These are phyloP conservation scores for Nitzschia sp. DNA, from an alignment of 108 stramenopile genomes.

Conservation along the genomic window DNA sequence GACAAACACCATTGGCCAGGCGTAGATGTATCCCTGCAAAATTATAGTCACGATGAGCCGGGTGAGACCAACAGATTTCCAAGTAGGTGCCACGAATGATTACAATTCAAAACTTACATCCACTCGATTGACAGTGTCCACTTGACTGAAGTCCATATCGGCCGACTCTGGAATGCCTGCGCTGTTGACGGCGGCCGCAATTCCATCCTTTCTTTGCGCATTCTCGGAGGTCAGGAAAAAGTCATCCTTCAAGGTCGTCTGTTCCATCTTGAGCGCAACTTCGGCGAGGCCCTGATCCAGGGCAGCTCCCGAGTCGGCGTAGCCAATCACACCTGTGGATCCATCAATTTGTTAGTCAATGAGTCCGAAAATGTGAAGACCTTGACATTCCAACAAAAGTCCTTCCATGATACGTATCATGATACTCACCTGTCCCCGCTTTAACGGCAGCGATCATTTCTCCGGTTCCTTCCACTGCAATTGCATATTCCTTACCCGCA, in stretches of 20 bases:
- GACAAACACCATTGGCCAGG: neutral
- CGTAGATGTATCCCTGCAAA: constrained; percentile 6
- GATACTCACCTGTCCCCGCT: constrained; percentile 76
- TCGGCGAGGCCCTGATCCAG: constrained; percentile 57
- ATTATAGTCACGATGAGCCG: neutral
- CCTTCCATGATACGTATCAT: too few species aligned
- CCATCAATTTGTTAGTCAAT: too few species aligned
- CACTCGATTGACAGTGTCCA: constrained; percentile 47
- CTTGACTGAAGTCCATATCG: constrained; percentile 56
- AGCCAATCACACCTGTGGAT: constrained; percentile 13
- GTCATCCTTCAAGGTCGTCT: constrained; percentile 40
- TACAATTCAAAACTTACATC: constrained; percentile 2
- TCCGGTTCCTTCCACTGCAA: constrained; percentile 53
- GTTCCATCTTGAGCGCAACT: constrained; percentile 51
- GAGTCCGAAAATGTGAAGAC: too few species aligned
- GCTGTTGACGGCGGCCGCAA: constrained; percentile 40
- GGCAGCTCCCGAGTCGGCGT: constrained; percentile 82
- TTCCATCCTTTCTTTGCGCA: constrained; percentile 56
- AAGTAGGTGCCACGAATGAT: too few species aligned
- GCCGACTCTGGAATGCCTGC: constrained; percentile 43
- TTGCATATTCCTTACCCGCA: neutral
- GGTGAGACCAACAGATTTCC: neutral
- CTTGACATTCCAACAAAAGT: too few species aligned
- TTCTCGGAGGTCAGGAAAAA: constrained; percentile 51
- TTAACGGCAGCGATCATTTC: constrained; percentile 68